Evolutionary conservation across 2,329 filamentous ascomycete species (phyloP).

Genomic region (Podosphaera leucotricha): DNA sequence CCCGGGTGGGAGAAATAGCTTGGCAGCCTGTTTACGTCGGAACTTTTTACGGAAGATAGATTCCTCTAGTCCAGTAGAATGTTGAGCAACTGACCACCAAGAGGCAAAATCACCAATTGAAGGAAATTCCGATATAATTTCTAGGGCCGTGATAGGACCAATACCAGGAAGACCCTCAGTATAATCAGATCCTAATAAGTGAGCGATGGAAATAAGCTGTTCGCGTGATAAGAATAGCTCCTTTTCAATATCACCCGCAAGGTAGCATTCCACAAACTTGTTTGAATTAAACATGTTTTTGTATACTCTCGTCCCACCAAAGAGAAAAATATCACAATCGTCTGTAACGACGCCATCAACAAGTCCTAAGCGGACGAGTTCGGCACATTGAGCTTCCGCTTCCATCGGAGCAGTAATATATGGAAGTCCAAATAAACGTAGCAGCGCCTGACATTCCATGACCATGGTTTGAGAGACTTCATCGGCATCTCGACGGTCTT

Average conservation of each 20-base stretch:
- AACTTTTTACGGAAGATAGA: conserved; percentile 70
- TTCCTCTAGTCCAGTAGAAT: conserved; percentile 22
- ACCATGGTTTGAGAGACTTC: conserved; percentile 96
- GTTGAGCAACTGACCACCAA: conserved; percentile 71
- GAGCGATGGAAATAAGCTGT: conserved; percentile 72
- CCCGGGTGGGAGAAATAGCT: conserved; percentile 58
- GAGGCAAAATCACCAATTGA: conserved; percentile 41
- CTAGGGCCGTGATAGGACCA: conserved; percentile 80
- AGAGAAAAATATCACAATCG: conserved; percentile 88
- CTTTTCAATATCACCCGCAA: conserved; percentile 59
- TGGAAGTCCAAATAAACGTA: conserved; percentile 76
- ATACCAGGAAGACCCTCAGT: conserved; percentile 79
- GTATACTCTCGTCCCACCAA: conserved; percentile 87
- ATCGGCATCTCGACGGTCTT: conserved; percentile 84
- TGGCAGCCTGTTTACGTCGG: conserved; percentile 50
- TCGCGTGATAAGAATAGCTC: conserved; percentile 73
- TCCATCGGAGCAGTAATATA: conserved; percentile 98
- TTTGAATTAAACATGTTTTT: conserved; percentile 99
- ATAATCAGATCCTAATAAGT: conserved; percentile 83
- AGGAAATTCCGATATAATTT: conserved; percentile 79
- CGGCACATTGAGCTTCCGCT: conserved; percentile 90
- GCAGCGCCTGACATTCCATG: conserved; percentile 74
- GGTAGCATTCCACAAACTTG: conserved; percentile 93
- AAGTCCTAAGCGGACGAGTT: conserved; percentile 62
- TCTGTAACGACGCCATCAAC: conserved; percentile 97